Base-by-base conservation (phyloP, 805 yeast genomes). In the Ogataea wickerhamii region DNA sequence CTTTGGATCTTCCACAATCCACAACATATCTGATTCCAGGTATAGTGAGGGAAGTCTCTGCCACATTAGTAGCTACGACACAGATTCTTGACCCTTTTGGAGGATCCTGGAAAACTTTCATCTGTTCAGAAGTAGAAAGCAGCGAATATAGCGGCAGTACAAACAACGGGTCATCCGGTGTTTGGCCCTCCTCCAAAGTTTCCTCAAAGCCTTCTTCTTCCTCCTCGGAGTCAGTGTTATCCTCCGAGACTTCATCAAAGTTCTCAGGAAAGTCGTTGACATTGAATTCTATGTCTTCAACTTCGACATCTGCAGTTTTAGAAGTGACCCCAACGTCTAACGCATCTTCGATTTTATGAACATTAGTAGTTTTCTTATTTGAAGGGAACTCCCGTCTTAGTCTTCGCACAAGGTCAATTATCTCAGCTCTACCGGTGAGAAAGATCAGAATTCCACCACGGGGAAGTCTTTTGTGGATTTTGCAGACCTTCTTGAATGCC, bases 21-120 rank as follows among this genome's bases (percentile, higher is more conserved):
- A 93, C 86, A 24, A 93, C 98, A 56, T 93, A 93, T 41, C 94
- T 70, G 26, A 94, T 85, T 7, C 95, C 94, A 0, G 98, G 98
- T 51, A 93, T 93, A 0, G 99, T 93, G 57, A 93, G 72, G 1
- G 97, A 88, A 0, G 99, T 93, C 60, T 93, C 99, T 0, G 99
- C 99, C 40, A 93, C 95, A 56, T 93, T 93, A 2, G 99, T 93
- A 4, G 99, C 96, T 22, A 93, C 87, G 27, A 93, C 83, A 68
- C 97, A 88, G 7, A 93, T 61, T 52, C 99, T 72, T 28, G 88
- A 74, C 4, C 95, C 95, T 18, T 67, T 64, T 3, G 98, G 98
- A 2, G 96, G 95, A 0, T 70, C 68, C 40, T 85, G 76, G 56
- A 93, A 93, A 2, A 93, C 95, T 56, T 80, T 85, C 88, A 93